Base-by-base conservation (phyloP, 805 yeast species). In the Saccharomycopsis lassenensis region DNA sequence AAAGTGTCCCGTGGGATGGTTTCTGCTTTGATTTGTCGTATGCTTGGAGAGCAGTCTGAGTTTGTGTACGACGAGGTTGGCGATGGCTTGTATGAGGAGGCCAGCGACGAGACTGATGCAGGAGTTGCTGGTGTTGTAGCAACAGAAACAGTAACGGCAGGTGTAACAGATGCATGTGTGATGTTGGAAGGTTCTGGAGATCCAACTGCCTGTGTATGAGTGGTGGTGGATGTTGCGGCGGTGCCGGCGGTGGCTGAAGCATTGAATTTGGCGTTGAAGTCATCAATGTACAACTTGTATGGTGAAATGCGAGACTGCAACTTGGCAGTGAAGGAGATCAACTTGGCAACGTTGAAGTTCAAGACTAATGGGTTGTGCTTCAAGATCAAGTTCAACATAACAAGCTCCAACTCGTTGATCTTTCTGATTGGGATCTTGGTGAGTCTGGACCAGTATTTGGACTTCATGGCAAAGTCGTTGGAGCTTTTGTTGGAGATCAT, bases 401-500 rank as follows among this genome's bases (percentile, higher is more conserved):
- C 21, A n/a, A 42, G 37, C 23, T 42, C 46, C 8, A 42, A 33
- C 24, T 42, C 40, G 24, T 42, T 42, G 33, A 42, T 39, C 29
- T 42, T 39, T 16, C 40, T 24, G 15, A 36, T 33, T 20, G 46
- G 46, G 23, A 42, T 42, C 31, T 40, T 42, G 15, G 46, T 42
- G 6, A 42, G 32, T 32, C 46, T 35, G 5, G 43, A 32, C 46
- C 46, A 42, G 31, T 42, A 42, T 31, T 42, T 42, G 14, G 46
- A 31, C 20, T 42, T 42, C 43, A 42, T 42, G 14, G 46, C 46
- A 20, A 39, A 42, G 22, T 42, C 46, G 15, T 42, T 42, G 6
- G 29, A 35, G 7, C 43, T 31, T 20, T 42, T 42, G 32, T 42
- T 42, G 28, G 46, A 27, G 7, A 42, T 34, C 46, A 42, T 42